Conservation (phyloP, 2,329 filamentous ascomycete species). For the Elsinoe batatas region DNA sequence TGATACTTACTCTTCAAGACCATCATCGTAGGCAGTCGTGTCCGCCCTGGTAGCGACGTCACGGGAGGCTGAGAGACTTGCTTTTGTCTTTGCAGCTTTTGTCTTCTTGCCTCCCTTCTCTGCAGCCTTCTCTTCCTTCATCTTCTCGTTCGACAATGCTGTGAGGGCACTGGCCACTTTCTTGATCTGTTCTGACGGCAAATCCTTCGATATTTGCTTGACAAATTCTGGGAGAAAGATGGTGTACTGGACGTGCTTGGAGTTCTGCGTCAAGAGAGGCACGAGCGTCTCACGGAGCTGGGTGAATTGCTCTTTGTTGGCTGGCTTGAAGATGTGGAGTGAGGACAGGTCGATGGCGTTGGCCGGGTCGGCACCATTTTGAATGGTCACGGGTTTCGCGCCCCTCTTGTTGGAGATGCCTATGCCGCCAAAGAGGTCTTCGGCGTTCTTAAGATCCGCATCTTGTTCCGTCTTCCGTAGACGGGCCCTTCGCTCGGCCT, state of each 20-base stretch:
- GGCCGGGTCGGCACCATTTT: conserved; percentile 61
- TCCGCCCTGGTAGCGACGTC: conserved; percentile 51
- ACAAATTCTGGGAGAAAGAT: conserved; percentile 85
- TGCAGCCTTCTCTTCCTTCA: conserved; percentile 93
- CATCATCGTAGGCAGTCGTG: conserved; percentile 66
- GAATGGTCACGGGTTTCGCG: conserved; percentile 55
- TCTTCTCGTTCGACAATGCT: conserved; percentile 91
- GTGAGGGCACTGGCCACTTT: conserved; percentile 83
- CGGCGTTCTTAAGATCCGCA: conserved; percentile 76
- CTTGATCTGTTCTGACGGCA: conserved; percentile 91
- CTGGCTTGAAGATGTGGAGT: conserved; percentile 79
- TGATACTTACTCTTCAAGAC: conserved; percentile 67
- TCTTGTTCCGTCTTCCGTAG: conserved; percentile 75
- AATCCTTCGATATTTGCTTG: conserved; percentile 76
- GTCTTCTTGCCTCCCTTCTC: conserved; percentile 95
- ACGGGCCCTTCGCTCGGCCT: conserved; percentile 62
- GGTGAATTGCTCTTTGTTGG: conserved; percentile 77
- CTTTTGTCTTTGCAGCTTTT: conserved; percentile 95
- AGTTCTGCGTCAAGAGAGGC: conserved; percentile 63
- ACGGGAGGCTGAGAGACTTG: conserved; percentile 60
- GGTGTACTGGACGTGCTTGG: conserved; percentile 82
- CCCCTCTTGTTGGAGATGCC: conserved; percentile 63
- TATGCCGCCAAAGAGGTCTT: conserved; percentile 76
- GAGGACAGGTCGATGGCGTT: conserved; percentile 71
- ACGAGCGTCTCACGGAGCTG: conserved; percentile 67